phyloP scores from a whole-genome alignment of 345 rosid genomes.

The Hibiscus tridactylites region DNA sequence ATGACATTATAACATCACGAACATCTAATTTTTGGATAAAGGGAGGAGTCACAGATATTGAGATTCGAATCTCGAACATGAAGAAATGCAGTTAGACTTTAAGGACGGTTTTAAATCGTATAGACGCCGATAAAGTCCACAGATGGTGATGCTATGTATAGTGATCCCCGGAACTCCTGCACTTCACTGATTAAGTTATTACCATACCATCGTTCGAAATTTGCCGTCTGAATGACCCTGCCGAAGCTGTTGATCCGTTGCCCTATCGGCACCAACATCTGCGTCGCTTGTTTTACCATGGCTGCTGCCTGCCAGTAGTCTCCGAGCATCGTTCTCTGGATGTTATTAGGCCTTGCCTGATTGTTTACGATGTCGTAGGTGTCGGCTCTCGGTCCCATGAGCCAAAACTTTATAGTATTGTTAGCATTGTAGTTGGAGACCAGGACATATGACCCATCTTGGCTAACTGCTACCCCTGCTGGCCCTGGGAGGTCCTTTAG shows the following conservation, averaged over 20 bases:
- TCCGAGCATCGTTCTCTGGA: not conserved
- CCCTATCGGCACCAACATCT: not conserved
- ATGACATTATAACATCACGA: too few relatives aligned
- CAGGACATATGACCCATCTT: not conserved
- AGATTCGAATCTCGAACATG: not conserved
- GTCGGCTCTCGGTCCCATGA: constrained; percentile 15
- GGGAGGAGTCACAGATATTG: not conserved
- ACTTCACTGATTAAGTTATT: constrained; percentile 9
- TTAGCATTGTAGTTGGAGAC: constrained; percentile 6
- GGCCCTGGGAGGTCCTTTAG: constrained; percentile 10
- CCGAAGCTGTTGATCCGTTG: constrained; percentile 5
- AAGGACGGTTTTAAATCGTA: not conserved
- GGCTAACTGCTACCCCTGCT: constrained; percentile 13
- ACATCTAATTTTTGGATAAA: not conserved
- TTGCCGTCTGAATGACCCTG: not conserved
- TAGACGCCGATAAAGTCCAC: not conserved
- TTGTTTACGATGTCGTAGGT: not conserved
- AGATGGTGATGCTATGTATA: constrained; percentile 1
- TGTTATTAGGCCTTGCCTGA: constrained; percentile 11
- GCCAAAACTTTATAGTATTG: constrained; percentile 13
- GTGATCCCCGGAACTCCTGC: not conserved
- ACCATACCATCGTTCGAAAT: constrained; percentile 10
- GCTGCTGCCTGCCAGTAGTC: constrained; percentile 16
- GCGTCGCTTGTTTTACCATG: not conserved
- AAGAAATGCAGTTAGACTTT: not conserved